These are phyloP conservation scores for Garcileccinum viscosum DNA, from an alignment of 1,284 basidiomycete species.

Conservation along the genomic window DNA sequence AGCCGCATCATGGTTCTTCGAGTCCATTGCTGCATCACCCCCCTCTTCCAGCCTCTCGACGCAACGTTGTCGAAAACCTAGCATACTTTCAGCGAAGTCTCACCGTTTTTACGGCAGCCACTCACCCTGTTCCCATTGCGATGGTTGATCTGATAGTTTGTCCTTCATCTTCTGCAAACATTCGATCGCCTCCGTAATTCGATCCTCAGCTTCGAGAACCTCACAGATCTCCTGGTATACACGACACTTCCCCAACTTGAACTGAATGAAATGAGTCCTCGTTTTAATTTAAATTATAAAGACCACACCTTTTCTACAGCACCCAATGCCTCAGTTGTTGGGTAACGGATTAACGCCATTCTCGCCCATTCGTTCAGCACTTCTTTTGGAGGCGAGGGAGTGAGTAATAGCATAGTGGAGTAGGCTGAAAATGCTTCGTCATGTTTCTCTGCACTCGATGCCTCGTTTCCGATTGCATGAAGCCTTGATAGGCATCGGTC, in stretches of 20 bases:
- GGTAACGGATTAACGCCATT: neutral
- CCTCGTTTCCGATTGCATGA: neutral
- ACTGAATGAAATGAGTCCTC: neutral
- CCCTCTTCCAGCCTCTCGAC: no score
- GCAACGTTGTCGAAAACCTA: no score
- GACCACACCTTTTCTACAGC: neutral
- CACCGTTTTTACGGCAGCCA: neutral
- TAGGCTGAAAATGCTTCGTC: no score
- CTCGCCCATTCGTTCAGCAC: neutral
- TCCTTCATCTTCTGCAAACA: neutral
- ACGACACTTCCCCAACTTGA: neutral
- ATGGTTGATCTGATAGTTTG: neutral
- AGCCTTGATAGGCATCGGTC: neutral
- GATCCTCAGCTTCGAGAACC: neutral
- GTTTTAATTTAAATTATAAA: neutral
- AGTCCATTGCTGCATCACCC: no score
- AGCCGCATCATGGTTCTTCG: no score
- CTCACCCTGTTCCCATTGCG: neutral
- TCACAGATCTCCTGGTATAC: neutral
- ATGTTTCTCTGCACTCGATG: neutral
- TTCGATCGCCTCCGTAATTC: neutral
- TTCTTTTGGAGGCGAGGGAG: no score
- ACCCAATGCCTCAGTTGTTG: neutral
- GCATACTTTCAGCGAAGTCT: no score
- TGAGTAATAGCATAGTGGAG: no score